These are phyloP conservation scores for Mortierella polycephala DNA, from an alignment of 371 early-diverging fungal genomes.

Conservation along the genomic window DNA sequence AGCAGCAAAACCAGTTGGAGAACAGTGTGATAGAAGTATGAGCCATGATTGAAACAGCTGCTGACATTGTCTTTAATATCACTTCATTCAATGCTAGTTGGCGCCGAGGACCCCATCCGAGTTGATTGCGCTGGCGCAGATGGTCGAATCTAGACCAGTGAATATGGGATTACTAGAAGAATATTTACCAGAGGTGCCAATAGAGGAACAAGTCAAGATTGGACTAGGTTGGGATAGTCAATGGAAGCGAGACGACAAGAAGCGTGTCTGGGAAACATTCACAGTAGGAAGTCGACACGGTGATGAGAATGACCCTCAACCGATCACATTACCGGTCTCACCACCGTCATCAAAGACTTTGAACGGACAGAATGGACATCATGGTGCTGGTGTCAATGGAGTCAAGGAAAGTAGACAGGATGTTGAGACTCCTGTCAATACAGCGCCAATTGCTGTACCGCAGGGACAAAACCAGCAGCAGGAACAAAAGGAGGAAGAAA, in stretches of 20 bases:
- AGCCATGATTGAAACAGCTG: background rate
- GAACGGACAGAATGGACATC: background rate
- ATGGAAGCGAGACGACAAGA: slow-evolving; percentile 21
- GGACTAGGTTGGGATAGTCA: slow-evolving; percentile 47
- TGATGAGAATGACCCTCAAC: slow-evolving; percentile 1
- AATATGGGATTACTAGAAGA: slow-evolving; percentile 41
- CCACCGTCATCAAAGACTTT: background rate
- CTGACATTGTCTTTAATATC: background rate
- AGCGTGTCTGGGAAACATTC: slow-evolving; percentile 34
- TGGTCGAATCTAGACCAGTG: slow-evolving; percentile 33
- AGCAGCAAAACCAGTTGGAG: no score
- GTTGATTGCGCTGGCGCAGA: slow-evolving; percentile 42
- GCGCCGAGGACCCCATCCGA: slow-evolving; percentile 51
- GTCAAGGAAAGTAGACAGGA: slow-evolving; percentile 8
- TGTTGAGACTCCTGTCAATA: background rate
- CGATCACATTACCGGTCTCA: background rate
- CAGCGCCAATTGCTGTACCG: background rate
- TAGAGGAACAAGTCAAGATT: slow-evolving; percentile 46
- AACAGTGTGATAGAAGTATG: no score
- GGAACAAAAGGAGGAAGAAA: slow-evolving; percentile 5
- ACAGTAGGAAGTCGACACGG: slow-evolving; percentile 29
- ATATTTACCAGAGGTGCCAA: slow-evolving; percentile 41
- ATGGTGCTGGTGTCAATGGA: background rate
- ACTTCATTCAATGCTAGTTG: slow-evolving; percentile 14
- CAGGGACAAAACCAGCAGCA: background rate